Conservation (phyloP, 2,329 filamentous ascomycete genomes). For the Penicillium sp. region DNA sequence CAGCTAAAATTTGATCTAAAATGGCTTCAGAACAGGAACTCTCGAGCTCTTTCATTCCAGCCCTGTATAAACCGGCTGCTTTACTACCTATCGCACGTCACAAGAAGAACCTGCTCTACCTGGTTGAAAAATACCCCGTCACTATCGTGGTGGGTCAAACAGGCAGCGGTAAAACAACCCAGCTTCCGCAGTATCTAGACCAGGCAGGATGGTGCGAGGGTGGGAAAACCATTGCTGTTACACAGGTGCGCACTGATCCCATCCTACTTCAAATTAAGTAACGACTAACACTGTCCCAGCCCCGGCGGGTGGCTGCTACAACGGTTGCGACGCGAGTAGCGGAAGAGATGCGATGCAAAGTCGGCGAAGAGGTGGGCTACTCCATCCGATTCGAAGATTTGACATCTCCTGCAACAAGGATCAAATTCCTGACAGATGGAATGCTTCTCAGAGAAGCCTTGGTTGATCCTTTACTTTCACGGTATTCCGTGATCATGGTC, state of each 20-base stretch:
- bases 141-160: conserved; percentile 92
- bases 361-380: conserved; percentile 91
- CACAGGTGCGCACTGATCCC: conserved; percentile 67
- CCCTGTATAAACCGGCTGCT: conserved; percentile 79
- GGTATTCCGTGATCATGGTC: conserved; percentile 96
- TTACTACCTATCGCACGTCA: conserved; percentile 86
- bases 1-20: conserved; percentile 7
- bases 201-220: conserved; percentile 84
- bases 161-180: conserved; percentile 92
- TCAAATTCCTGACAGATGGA: conserved; percentile 96
- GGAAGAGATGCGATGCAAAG: conserved; percentile 79
- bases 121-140: conserved; percentile 79
- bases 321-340: conserved; percentile 86
- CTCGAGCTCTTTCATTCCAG: conserved; percentile 63
- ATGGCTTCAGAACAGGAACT: conserved; percentile 49
- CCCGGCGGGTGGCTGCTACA: conserved; percentile 84
- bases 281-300: conserved; percentile 53
- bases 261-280: neutral
- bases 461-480: conserved; percentile 83
- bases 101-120: conserved; percentile 74
- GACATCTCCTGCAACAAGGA: conserved; percentile 77
- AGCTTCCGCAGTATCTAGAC: conserved; percentile 88
- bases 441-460: conserved; percentile 87
- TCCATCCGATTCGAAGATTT: conserved; percentile 90
- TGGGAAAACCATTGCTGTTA: conserved; percentile 81